Conservation (phyloP, 495 filamentous ascomycete genomes). For the Aspergillus avenaceus region DNA sequence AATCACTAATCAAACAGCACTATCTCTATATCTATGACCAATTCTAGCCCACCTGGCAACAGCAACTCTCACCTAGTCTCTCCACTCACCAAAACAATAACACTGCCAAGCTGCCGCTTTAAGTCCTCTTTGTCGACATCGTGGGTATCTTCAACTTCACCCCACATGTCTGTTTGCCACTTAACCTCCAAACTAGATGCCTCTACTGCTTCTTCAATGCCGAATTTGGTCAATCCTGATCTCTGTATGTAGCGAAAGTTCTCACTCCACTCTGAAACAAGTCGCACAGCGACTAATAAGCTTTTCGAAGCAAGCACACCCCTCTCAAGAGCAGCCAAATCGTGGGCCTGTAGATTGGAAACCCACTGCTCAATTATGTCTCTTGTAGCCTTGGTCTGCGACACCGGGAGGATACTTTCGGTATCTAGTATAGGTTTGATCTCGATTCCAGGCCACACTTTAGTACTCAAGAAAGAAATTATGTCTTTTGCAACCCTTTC, state of each 20-base stretch:
- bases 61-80: conserved; percentile 25
- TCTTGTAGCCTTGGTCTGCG: conserved; percentile 66
- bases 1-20: too few relatives aligned
- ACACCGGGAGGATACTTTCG: conserved; percentile 63
- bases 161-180: conserved; percentile 90
- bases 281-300: conserved; percentile 66
- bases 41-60: not conserved
- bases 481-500: conserved; percentile 60
- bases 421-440: conserved; percentile 72
- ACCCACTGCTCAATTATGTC: conserved; percentile 79
- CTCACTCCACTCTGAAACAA: conserved; percentile 87
- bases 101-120: conserved; percentile 81
- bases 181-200: conserved; percentile 78
- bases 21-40: not conserved
- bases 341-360: conserved; percentile 62
- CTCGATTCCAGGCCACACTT: conserved; percentile 81
- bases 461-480: conserved; percentile 61
- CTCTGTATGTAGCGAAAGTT: conserved; percentile 49
- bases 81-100: conserved; percentile 72
- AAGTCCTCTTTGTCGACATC: conserved; percentile 95
- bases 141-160: conserved; percentile 96
- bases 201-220: conserved; percentile 62
- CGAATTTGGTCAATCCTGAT: conserved; percentile 35
- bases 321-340: conserved; percentile 83
- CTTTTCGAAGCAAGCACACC: conserved; percentile 83